Base-by-base conservation (phyloP, 306 rosid genomes). In the Hippophae rhamnoides region DNA sequence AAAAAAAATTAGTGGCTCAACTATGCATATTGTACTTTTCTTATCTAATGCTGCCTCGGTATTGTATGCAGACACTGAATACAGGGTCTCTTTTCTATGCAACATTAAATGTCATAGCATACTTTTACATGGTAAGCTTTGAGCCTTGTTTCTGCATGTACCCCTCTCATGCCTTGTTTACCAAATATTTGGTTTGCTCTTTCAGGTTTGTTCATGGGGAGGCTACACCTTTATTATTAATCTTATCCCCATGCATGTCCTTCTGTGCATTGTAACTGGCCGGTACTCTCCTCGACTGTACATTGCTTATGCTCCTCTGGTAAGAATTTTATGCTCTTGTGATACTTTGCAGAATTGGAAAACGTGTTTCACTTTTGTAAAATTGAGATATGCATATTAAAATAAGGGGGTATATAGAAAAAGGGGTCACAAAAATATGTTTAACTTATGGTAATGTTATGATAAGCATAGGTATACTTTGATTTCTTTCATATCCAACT, bases 191-290 rank as follows among this genome's bases (percentile, higher is more conserved):
- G 64, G 69, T 77, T 52, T 27, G 52, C 50, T 77, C 52, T 47
- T 77, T 65, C 70, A 93, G 99, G 99, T 93, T 82, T 93, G 99
- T 85, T 88, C 99, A 51, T 93, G 99, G 99, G 99, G 99, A 86
- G 99, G 99, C 58, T 93, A 93, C 88, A 88, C 99, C 65, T 93
- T 93, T 66, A 93, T 93, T 66, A 88, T 93, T 73, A 93, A 93
- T 67, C 99, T 93, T 61, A 93, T 93, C 82, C 99, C 99, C 6
- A 88, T 93, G 89, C 99, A 93, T 80, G 99, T 68, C 47, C 97
- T 93, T 69, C 73, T 93, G 79, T 93, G 99, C 94, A 79, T 93
- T 73, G 64, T 82, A 56, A 88, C 99, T 47, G 99, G 99, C 43
- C 95, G 99, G 75, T 93, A 88, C 68, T 93, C 99, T 60, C 73